These are phyloP conservation scores for Carex arenaria DNA, from an alignment of 202 grass and related monocot genomes.

Conservation along the genomic window DNA sequence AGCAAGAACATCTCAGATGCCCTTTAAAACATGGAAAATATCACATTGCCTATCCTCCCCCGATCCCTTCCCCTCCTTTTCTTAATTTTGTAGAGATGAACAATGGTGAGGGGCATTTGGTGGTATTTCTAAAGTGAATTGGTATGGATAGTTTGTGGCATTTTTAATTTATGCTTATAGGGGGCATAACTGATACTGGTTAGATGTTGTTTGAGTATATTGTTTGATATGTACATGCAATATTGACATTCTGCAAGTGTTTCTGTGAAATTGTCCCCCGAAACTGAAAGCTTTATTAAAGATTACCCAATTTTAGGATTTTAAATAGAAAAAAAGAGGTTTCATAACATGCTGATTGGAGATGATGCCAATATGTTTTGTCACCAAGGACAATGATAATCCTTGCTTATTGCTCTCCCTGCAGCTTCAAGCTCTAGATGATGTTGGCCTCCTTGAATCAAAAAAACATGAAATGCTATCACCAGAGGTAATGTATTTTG, in stretches of 20 bases:
- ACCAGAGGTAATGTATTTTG: slow-evolving; percentile 39
- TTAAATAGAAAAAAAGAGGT: neutral
- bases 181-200: neutral
- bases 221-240: neutral
- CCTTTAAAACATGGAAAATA: neutral
- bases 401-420: slow-evolving; percentile 19
- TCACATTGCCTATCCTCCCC: neutral
- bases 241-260: neutral
- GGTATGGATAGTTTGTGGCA: neutral
- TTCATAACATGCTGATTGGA: neutral
- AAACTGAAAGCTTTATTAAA: neutral
- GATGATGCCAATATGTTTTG: neutral
- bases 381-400: neutral
- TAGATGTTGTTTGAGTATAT: neutral
- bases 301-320: neutral
- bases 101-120: neutral
- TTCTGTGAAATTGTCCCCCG: neutral
- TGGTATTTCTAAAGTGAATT: neutral
- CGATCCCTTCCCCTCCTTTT: neutral
- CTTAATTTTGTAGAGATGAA: neutral
- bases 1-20: neutral
- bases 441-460: slow-evolving; percentile 51
- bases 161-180: neutral
- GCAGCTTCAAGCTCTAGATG: slow-evolving; percentile 65
- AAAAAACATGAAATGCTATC: slow-evolving; percentile 27